phyloP scores from a whole-genome alignment of 257 asterid genomes.

The Capsicum rhomboideum region DNA sequence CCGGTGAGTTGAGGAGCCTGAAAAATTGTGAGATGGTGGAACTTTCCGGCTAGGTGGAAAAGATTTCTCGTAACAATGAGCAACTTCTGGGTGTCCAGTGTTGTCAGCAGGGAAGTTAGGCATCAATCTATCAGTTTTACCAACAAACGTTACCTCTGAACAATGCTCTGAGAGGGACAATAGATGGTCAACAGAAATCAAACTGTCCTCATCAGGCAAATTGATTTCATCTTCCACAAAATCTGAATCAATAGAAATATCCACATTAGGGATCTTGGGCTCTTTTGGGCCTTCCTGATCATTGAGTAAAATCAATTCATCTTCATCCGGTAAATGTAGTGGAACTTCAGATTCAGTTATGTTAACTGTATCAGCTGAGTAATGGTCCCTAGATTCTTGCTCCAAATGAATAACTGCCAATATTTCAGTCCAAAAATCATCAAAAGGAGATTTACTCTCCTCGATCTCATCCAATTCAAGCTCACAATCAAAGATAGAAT shows the following conservation, averaged over 20 bases:
- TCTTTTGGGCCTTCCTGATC: background rate
- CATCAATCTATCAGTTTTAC: background rate
- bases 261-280: background rate
- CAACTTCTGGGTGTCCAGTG: background rate
- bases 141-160: background rate
- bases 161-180: background rate
- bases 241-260: slow-evolving; percentile 5
- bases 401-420: slow-evolving; percentile 31
- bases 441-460: slow-evolving; percentile 22
- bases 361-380: background rate
- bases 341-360: background rate
- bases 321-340: background rate
- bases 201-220: slow-evolving; percentile 16
- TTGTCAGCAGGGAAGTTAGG: slow-evolving; percentile 8
- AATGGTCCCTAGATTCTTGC: slow-evolving; percentile 8
- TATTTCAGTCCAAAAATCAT: slow-evolving; percentile 46
- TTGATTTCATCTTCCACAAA: slow-evolving; percentile 14
- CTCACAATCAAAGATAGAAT: background rate
- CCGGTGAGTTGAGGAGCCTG: background rate
- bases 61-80: background rate
- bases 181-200: slow-evolving; percentile 6
- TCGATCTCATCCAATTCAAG: slow-evolving; percentile 14
- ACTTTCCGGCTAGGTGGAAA: background rate
- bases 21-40: background rate
- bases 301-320: background rate